A percentile compares a stretch with the other conserved stretches of the same genome.
Evolutionary conservation across 2,329 filamentous ascomycete species (phyloP).

Genomic region (Blastomyces parvus): DNA sequence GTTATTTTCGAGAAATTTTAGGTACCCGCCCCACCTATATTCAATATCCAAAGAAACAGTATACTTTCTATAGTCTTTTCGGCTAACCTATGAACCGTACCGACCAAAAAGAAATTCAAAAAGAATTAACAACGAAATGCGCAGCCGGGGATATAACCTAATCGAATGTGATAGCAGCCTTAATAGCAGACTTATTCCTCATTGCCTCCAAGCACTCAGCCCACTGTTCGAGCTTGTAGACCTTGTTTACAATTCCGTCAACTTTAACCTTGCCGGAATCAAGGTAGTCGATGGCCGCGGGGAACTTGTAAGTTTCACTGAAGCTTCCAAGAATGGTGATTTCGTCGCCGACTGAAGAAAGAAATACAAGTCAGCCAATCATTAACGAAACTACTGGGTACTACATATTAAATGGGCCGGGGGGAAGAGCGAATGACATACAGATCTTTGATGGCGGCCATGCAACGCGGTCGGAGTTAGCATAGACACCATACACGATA

Average conservation of each 20-base stretch:
- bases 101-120: neutral
- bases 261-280: constrained; percentile 40
- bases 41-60: neutral
- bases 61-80: neutral
- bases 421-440: constrained; percentile 31
- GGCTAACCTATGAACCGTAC: neutral
- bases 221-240: constrained; percentile 64
- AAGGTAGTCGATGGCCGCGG: constrained; percentile 46
- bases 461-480: constrained; percentile 51
- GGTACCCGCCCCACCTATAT: neutral
- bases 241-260: constrained; percentile 62
- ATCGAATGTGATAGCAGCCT: constrained; percentile 64
- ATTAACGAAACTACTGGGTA: neutral
- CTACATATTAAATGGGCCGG: neutral
- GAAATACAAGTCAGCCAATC: constrained; percentile 12
- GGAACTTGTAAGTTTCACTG: constrained; percentile 65
- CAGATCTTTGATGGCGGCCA: constrained; percentile 65
- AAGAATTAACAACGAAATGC: neutral
- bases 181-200: constrained; percentile 63
- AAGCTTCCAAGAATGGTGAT: constrained; percentile 66
- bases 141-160: constrained; percentile 24
- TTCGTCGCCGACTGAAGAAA: constrained; percentile 42
- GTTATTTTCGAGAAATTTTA: neutral
- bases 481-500: constrained; percentile 63
- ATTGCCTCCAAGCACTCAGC: constrained; percentile 60